Evolutionary conservation across 345 rosid genomes (phyloP).

Genomic region (Raphanus raphanistrum): DNA sequence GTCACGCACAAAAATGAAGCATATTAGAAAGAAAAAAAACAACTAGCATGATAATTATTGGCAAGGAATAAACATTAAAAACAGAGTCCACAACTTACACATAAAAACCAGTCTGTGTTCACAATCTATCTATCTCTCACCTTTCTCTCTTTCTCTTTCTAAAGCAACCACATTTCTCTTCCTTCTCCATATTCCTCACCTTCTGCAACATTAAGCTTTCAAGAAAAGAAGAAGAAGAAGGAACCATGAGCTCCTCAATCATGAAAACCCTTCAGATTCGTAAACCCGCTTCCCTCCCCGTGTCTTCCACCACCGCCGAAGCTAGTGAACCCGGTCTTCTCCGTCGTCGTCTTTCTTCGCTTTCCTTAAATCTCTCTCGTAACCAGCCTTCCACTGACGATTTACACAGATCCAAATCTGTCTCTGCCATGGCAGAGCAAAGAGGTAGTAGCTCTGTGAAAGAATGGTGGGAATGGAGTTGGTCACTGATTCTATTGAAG

Average conservation of each 20-base stretch:
- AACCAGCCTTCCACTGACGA: conserved; percentile 37
- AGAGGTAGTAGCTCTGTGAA: conserved; percentile 49
- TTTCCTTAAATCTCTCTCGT: conserved; percentile 48
- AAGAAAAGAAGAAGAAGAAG: not conserved
- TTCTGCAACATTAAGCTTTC: not conserved
- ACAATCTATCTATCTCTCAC: conserved; percentile 18
- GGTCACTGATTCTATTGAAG: conserved; percentile 67
- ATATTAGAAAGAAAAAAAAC: not conserved
- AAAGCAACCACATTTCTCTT: conserved; percentile 7
- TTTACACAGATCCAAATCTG: conserved; percentile 55
- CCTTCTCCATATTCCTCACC: not conserved
- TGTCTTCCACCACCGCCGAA: conserved; percentile 40
- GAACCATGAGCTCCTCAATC: conserved; percentile 40
- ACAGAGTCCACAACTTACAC: conserved; percentile 16
- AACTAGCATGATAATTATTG: conserved; percentile 18
- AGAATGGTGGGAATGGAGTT: conserved; percentile 87
- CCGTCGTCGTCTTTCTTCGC: conserved; percentile 70
- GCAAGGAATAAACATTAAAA: conserved; percentile 11
- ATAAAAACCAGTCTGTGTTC: conserved; percentile 45
- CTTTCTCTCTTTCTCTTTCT: conserved; percentile 24
- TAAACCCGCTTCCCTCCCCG: conserved; percentile 45
- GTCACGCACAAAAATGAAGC: too few species aligned
- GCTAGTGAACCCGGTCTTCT: conserved; percentile 33
- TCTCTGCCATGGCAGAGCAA: conserved; percentile 52
- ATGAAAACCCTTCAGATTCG: conserved; percentile 53